Percentiles rank a stretch among this genome's conserved stretches.
Conservation (phyloP, 2,329 filamentous ascomycete genomes). For the Alternaria solani region DNA sequence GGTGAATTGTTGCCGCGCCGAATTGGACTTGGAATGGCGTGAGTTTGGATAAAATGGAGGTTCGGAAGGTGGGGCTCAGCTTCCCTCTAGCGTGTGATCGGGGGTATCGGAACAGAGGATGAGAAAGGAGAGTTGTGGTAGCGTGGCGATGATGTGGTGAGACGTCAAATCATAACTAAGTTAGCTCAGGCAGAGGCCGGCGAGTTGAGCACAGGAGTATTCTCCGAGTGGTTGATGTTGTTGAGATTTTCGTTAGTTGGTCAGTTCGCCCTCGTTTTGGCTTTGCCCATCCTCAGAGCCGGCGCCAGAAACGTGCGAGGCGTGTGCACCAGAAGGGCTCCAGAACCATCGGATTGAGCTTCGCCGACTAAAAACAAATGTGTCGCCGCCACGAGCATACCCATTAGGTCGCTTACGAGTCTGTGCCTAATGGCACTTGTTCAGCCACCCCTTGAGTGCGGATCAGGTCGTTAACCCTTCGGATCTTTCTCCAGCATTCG, state of each 20-base stretch:
- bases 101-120: neutral
- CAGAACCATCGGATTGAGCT: neutral
- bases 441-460: slow-evolving; percentile 2
- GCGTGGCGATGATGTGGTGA: neutral
- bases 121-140: neutral
- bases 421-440: neutral
- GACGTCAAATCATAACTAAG: neutral
- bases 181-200: neutral
- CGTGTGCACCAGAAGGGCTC: neutral
- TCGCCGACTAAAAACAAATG: neutral
- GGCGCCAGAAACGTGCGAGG: slow-evolving; percentile 1
- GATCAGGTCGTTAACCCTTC: neutral
- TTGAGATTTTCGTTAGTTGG: neutral
- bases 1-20: neutral
- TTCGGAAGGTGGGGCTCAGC: neutral
- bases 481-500: slow-evolving; percentile 7
- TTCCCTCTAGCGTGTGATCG: neutral
- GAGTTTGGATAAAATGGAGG: neutral
- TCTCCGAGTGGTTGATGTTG: neutral
- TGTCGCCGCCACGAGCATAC: neutral
- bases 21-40: neutral
- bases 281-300: neutral
- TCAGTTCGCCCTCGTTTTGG: neutral
- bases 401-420: neutral
- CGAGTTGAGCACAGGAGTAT: neutral